Evolutionary conservation across 129 eudicot species (phyloP).

Genomic region (Saussurea involucrata): DNA sequence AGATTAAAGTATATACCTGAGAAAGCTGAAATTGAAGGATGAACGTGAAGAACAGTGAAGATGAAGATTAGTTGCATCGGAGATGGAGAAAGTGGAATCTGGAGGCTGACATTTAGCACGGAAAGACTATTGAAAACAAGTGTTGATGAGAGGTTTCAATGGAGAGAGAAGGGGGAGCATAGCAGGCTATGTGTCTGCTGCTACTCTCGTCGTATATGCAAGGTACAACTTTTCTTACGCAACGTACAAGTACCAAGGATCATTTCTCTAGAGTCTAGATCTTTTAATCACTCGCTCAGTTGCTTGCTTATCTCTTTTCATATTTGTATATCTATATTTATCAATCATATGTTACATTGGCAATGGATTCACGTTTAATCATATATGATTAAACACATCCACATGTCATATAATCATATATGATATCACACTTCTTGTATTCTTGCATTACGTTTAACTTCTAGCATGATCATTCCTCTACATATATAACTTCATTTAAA

Average conservation of each 20-base stretch:
- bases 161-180: slow-evolving; percentile 38
- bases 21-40: slow-evolving; percentile 5
- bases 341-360: too few species aligned
- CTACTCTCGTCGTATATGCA: slow-evolving; percentile 25
- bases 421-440: too few species aligned
- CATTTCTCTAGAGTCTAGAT: slow-evolving; percentile 21
- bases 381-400: too few species aligned
- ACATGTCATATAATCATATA: too few species aligned
- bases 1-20: neutral
- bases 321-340: too few species aligned
- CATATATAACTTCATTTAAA: too few species aligned
- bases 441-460: too few species aligned
- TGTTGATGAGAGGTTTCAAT: slow-evolving; percentile 30
- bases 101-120: slow-evolving; percentile 33
- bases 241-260: slow-evolving; percentile 3
- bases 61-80: slow-evolving; percentile 25
- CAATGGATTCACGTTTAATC: too few species aligned
- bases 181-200: slow-evolving; percentile 36
- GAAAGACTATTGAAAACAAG: slow-evolving; percentile 23
- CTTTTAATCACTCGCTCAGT: slow-evolving; percentile 7
- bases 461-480: too few species aligned
- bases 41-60: slow-evolving; percentile 18
- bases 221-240: slow-evolving; percentile 2
- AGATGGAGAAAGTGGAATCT: slow-evolving; percentile 29
- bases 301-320: neutral